These are phyloP conservation scores for Suhomyces tanzawaensis DNA, from an alignment of 805 yeast species.

Conservation along the genomic window DNA sequence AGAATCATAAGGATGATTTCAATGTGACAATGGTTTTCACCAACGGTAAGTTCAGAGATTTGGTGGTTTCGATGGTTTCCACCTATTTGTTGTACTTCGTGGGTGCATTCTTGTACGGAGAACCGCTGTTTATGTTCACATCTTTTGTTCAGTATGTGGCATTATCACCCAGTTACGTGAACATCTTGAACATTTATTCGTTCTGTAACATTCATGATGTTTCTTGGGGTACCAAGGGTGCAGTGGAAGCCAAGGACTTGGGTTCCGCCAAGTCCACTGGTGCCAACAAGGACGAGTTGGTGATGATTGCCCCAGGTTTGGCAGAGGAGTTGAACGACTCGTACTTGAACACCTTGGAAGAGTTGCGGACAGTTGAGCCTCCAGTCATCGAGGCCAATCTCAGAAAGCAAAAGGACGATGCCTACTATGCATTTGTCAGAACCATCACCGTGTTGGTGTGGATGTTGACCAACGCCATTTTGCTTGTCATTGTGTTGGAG, in stretches of 20 bases:
- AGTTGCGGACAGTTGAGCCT: conserved; percentile 45
- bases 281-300: conserved; percentile 36
- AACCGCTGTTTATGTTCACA: conserved; percentile 91
- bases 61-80: conserved; percentile 79
- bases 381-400: conserved; percentile 28
- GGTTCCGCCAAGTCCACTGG: conserved; percentile 74
- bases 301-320: conserved; percentile 61
- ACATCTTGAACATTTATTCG: conserved; percentile 89
- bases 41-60: conserved; percentile 75
- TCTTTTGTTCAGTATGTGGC: conserved; percentile 81
- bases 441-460: conserved; percentile 86
- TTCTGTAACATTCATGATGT: conserved; percentile 95
- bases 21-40: conserved; percentile 50
- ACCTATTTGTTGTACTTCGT: conserved; percentile 79
- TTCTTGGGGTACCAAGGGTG: conserved; percentile 97
- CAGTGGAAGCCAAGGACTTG: conserved; percentile 60
- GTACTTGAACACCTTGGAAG: conserved; percentile 63
- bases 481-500: conserved; percentile 79
- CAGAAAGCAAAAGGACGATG: conserved; percentile 47
- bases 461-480: conserved; percentile 81
- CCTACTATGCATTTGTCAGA: conserved; percentile 87
- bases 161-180: conserved; percentile 85
- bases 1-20: conserved; percentile 42
- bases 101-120: conserved; percentile 78
- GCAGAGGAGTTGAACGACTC: conserved; percentile 71